Conservation (phyloP, 345 rosid species). For the Sonneratia caseolaris region DNA sequence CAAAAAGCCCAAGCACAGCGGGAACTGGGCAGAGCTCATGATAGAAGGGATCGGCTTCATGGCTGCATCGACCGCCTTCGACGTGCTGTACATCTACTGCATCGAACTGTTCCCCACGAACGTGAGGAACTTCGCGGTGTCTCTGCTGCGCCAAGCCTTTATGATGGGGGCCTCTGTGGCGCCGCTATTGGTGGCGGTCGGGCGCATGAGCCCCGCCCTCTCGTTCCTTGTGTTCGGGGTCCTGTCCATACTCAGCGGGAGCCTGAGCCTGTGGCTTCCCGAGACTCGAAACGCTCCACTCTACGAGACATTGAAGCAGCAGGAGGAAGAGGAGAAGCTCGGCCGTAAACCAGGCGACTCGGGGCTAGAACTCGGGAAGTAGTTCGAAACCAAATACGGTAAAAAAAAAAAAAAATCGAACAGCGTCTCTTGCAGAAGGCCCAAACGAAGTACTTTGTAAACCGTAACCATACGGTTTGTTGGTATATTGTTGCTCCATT, state of each 20-base stretch:
- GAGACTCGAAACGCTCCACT: slow-evolving; percentile 61
- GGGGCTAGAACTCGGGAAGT: slow-evolving; percentile 15
- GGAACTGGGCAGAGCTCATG: slow-evolving; percentile 45
- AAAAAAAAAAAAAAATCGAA: too few species aligned
- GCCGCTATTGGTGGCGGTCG: slow-evolving; percentile 49
- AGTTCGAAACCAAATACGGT: neutral
- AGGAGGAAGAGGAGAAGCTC: slow-evolving; percentile 32
- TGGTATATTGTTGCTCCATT: neutral
- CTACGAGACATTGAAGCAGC: slow-evolving; percentile 50
- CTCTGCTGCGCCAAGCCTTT: slow-evolving; percentile 42
- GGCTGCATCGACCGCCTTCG: slow-evolving; percentile 52
- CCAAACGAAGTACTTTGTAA: too few species aligned
- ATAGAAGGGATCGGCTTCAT: slow-evolving; percentile 56
- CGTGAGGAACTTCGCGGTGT: slow-evolving; percentile 58
- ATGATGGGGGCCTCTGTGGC: slow-evolving; percentile 77
- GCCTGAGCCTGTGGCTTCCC: slow-evolving; percentile 42
- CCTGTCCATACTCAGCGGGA: slow-evolving; percentile 43
- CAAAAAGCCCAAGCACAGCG: slow-evolving; percentile 1
- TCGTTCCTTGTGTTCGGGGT: slow-evolving; percentile 50
- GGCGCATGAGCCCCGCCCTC: slow-evolving; percentile 39
- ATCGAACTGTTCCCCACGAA: slow-evolving; percentile 71
- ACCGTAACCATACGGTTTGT: neutral
- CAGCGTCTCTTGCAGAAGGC: neutral
- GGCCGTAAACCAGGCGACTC: slow-evolving; percentile 6
- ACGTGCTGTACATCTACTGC: slow-evolving; percentile 44